Base-by-base conservation (phyloP, 768 basidiomycete species). In the Termitomyces heimii region DNA sequence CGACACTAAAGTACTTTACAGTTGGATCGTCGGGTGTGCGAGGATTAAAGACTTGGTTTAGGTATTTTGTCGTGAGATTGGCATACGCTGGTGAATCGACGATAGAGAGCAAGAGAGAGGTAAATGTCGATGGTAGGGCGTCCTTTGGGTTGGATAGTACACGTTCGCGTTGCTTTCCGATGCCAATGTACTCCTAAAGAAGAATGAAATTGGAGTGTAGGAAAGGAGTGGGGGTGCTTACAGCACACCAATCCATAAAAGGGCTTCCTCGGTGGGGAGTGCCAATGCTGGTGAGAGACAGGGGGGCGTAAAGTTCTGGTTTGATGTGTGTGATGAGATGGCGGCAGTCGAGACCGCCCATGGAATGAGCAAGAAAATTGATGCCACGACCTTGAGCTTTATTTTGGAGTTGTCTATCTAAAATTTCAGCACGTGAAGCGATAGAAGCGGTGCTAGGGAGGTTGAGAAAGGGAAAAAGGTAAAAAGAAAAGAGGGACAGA, bases 181-280 rank as follows among this genome's bases (percentile, higher is more conserved):
- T 84, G 8, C 97, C 97, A 62, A 99, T 90, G 64, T 96, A 89
- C 45, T 89, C 89, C 88, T 93, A 63, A 5, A 18, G 47, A 48
- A 13, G 10, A 52, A 16, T 63, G 47, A 57, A 55, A 55, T 59
- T 37, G 9, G 16, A 22, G 29, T 16, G 32, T 8, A 39, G 12
- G 9, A 40, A 34, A 50, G 28, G 57, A 49, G 46, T 18, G 34
- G 35, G 34, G 35, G 34, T 10, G 80, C 88, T 66, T 65, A 91
- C 92, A 49, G 84, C 80, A 74, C 96, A 98, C 97, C 97, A 99
- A 69, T 97, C 93, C 97, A 99, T 99, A 71, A 99, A 98, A 1
- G 96, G 94, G 63, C 91, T 93, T 34, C 97, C 96, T 18, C 93
- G 82, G 69, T 99, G 97, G 16, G 97, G 97, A 0, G 97, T 98